Evolutionary conservation across 495 filamentous ascomycete genomes (phyloP).

Genomic region (Sphaerosporella brunnea): DNA sequence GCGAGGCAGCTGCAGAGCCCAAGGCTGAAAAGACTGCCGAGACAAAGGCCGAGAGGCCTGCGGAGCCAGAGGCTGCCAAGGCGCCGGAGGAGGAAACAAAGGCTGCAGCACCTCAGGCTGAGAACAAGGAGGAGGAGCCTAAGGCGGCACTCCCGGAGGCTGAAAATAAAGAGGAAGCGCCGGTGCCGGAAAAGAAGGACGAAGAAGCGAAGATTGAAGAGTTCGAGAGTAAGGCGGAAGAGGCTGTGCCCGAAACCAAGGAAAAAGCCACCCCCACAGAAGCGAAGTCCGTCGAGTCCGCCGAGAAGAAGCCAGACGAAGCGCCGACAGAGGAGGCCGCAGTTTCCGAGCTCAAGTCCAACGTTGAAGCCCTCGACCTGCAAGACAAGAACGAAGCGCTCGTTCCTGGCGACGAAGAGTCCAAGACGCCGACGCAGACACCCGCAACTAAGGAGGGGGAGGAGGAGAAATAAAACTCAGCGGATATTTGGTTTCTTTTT

Average conservation of each 20-base stretch:
- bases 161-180: slow-evolving; percentile 6
- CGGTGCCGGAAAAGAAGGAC: background rate
- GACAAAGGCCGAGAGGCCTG: background rate
- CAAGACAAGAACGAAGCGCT: background rate
- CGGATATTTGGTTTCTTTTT: too few species aligned
- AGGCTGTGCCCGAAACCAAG: background rate
- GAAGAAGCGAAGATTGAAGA: too few species aligned
- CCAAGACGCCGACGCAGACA: background rate
- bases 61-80: slow-evolving; percentile 1
- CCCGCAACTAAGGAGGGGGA: background rate
- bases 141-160: slow-evolving; percentile 9
- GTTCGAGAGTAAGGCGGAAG: too few species aligned
- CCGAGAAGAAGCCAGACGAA: too few species aligned
- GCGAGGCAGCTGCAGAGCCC: slow-evolving; percentile 9
- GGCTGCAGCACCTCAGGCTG: slow-evolving; percentile 9
- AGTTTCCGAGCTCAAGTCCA: background rate
- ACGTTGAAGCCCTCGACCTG: slow-evolving; percentile 4
- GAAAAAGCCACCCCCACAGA: slow-evolving; percentile 5
- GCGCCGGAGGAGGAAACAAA: background rate
- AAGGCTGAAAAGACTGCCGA: slow-evolving; percentile 11
- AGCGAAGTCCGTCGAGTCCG: background rate
- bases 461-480: slow-evolving; percentile 2
- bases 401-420: slow-evolving; percentile 3
- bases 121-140: slow-evolving; percentile 5
- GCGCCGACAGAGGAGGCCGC: slow-evolving; percentile 10